Conservation (phyloP, 2,329 filamentous ascomycete species). For the Xylaria multiplex region DNA sequence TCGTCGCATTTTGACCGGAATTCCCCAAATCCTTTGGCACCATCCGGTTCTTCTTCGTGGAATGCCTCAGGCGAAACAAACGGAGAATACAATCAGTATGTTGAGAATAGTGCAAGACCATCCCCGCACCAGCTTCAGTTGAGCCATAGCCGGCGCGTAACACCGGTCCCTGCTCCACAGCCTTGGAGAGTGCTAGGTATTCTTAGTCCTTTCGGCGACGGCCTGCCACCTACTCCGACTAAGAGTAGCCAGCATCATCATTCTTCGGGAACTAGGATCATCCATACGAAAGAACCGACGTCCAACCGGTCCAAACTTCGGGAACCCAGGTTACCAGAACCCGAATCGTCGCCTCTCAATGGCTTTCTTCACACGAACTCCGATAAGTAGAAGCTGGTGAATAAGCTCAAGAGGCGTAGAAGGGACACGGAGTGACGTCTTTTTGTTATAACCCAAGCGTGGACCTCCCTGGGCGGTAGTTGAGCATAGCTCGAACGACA, state of each 20-base stretch:
- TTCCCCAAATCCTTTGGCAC: not conserved
- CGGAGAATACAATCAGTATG: not conserved
- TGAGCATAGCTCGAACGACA: not conserved
- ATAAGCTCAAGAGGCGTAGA: not conserved
- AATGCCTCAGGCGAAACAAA: not conserved
- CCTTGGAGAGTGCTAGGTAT: slow-evolving; percentile 34
- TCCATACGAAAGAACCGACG: not conserved
- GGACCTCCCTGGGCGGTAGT: not conserved
- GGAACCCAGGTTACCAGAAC: not conserved
- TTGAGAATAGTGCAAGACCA: not conserved
- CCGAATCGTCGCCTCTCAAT: not conserved
- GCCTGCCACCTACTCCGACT: not conserved
- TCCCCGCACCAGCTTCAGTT: not conserved
- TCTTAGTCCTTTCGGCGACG: slow-evolving; percentile 14
- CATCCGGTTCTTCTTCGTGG: not conserved
- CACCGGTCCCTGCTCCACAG: slow-evolving; percentile 37
- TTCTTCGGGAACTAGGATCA: not conserved
- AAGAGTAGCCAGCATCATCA: not conserved
- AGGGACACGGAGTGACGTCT: not conserved
- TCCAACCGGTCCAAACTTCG: not conserved
- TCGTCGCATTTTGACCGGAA: not conserved
- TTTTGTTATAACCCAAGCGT: not conserved
- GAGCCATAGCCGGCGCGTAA: slow-evolving; percentile 19
- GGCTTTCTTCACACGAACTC: not conserved
- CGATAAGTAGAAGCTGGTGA: not conserved